Percentiles rank a stretch among this genome's conserved stretches.
phyloP scores from a whole-genome alignment of 768 basidiomycete genomes.

The Baorangia bicolor region DNA sequence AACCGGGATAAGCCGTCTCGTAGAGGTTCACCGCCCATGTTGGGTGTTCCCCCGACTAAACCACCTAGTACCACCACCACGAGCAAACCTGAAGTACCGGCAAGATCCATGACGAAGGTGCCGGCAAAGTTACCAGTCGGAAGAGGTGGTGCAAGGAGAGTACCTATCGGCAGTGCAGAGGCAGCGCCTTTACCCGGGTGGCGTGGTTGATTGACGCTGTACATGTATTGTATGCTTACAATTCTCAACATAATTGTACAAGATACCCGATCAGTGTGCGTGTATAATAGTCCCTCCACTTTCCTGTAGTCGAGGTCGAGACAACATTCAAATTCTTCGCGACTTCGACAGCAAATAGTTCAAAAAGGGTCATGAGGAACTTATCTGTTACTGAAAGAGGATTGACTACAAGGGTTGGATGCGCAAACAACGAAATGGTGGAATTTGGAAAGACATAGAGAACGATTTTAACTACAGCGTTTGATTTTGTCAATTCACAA shows the following conservation, averaged over 20 bases:
- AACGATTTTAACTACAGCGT: too few relatives aligned
- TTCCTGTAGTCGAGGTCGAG: too few relatives aligned
- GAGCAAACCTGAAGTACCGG: slow-evolving; percentile 12
- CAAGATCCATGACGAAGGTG: slow-evolving; percentile 11
- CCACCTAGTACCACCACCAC: neutral
- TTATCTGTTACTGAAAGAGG: too few relatives aligned
- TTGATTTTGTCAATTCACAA: too few relatives aligned
- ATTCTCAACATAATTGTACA: slow-evolving; percentile 20
- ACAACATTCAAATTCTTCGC: too few relatives aligned
- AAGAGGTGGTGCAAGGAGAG: slow-evolving; percentile 58
- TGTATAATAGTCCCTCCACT: too few relatives aligned
- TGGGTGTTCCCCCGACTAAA: slow-evolving; percentile 22
- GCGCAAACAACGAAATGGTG: too few relatives aligned
- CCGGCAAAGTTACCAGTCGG: slow-evolving; percentile 34
- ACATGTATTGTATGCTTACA: slow-evolving; percentile 15
- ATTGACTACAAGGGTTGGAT: too few relatives aligned
- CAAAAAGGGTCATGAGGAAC: too few relatives aligned
- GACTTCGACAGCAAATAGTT: too few relatives aligned
- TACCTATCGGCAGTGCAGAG: slow-evolving; percentile 65
- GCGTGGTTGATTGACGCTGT: slow-evolving; percentile 38
- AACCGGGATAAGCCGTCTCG: slow-evolving; percentile 37
- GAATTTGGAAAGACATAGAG: too few relatives aligned
- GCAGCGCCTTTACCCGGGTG: slow-evolving; percentile 53
- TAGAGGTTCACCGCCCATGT: slow-evolving; percentile 23
- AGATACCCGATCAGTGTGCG: too few relatives aligned